Percentiles rank a stretch among this genome's conserved stretches.
phyloP scores from a whole-genome alignment of 1,139 yeast species.

The Hansenula lynferdii region DNA sequence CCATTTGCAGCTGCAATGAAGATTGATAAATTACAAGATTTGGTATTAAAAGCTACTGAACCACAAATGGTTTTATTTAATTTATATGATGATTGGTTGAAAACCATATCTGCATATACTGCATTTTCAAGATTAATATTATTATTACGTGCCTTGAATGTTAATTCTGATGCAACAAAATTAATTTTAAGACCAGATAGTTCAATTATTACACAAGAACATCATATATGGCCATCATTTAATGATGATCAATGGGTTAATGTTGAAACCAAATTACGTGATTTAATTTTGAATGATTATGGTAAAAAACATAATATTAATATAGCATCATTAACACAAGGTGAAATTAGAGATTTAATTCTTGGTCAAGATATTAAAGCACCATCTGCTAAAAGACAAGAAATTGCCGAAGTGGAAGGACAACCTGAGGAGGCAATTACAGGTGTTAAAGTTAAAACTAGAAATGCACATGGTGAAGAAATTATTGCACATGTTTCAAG shows the following conservation, averaged over 20 bases:
- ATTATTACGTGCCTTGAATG: constrained; percentile 72
- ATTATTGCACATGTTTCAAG: constrained; percentile 92
- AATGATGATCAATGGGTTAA: constrained; percentile 88
- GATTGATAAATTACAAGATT: constrained; percentile 73
- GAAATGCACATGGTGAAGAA: constrained; percentile 94
- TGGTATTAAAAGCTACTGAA: constrained; percentile 82
- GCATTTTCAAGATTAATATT: constrained; percentile 88
- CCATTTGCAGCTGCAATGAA: constrained; percentile 89
- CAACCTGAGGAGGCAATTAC: constrained; percentile 46
- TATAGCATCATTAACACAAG: constrained; percentile 82
- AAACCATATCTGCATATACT: constrained; percentile 78
- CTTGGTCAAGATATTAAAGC: constrained; percentile 92
- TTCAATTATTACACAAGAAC: constrained; percentile 60
- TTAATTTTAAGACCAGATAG: constrained; percentile 74
- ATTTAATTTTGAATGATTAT: constrained; percentile 79
- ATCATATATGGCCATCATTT: constrained; percentile 93
- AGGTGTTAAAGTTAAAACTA: constrained; percentile 79
- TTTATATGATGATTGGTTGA: constrained; percentile 92
- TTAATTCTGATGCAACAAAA: constrained; percentile 74
- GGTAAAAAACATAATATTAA: constrained; percentile 83
- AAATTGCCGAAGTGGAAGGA: constrained; percentile 73
- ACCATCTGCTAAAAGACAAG: constrained; percentile 80
- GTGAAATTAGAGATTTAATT: constrained; percentile 90
- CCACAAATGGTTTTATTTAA: constrained; percentile 92
- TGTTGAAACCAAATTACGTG: constrained; percentile 84